These are phyloP conservation scores for Spergularia azorica DNA, from an alignment of 179 eudicot genomes.

Conservation along the genomic window DNA sequence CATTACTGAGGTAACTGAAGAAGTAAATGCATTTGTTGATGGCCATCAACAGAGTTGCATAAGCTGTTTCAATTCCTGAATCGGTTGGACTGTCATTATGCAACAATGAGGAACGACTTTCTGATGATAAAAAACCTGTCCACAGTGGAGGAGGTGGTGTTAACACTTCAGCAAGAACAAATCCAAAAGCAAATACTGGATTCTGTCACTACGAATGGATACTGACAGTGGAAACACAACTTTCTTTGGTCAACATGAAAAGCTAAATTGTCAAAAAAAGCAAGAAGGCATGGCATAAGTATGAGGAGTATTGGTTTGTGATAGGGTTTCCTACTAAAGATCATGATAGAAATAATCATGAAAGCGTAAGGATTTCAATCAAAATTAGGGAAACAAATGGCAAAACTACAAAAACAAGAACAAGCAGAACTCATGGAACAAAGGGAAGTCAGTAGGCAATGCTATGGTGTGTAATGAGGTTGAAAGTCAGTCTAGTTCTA, in stretches of 20 bases:
- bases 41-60: neutral
- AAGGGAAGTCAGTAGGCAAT: no score
- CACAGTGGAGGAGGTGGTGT: neutral
- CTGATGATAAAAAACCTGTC: neutral
- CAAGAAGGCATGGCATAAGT: neutral
- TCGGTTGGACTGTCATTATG: neutral
- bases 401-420: neutral
- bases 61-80: neutral
- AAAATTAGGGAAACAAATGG: no score
- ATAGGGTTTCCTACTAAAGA: neutral
- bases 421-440: no score
- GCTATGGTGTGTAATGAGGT: no score
- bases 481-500: no score
- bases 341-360: neutral
- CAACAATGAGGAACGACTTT: neutral
- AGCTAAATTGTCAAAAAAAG: neutral
- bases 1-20: neutral
- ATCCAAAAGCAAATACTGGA: neutral
- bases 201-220: no score
- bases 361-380: no score
- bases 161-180: conserved; percentile 1
- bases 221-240: neutral
- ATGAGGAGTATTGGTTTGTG: neutral
- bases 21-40: neutral
- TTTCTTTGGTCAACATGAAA: neutral